phyloP scores from a whole-genome alignment of 495 filamentous ascomycete genomes.

The Xylaria bambusicola region DNA sequence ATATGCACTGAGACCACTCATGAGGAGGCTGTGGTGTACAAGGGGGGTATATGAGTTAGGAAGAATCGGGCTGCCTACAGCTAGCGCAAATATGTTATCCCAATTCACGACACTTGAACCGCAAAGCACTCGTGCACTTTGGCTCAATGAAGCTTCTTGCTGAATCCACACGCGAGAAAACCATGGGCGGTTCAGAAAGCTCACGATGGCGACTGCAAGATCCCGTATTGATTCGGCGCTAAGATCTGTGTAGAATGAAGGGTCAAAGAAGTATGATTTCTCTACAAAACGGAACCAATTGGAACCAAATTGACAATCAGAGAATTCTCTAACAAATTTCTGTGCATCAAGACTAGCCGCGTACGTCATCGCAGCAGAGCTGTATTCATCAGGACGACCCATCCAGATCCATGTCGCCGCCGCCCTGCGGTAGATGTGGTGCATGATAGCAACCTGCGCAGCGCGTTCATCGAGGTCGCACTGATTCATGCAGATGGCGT shows the following conservation, averaged over 20 bases:
- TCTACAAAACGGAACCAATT: constrained; percentile 4
- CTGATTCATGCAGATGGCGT: constrained; percentile 26
- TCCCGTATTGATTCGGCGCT: neutral
- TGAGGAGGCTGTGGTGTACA: no score
- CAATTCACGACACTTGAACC: constrained; percentile 17
- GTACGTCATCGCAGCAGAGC: constrained; percentile 16
- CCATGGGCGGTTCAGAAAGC: constrained; percentile 25
- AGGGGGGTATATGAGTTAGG: no score
- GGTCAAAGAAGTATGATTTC: constrained; percentile 26
- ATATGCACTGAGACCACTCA: no score
- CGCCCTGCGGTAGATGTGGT: constrained; percentile 24
- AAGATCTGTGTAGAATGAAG: neutral
- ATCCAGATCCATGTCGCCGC: constrained; percentile 20
- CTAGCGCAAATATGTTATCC: constrained; percentile 22
- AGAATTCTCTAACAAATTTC: constrained; percentile 12
- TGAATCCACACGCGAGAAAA: constrained; percentile 30
- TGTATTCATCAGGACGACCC: constrained; percentile 18
- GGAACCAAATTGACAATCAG: neutral
- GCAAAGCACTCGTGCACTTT: constrained; percentile 16
- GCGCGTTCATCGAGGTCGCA: constrained; percentile 24
- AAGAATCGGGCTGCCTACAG: constrained; percentile 4
- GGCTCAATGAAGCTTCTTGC: constrained; percentile 27
- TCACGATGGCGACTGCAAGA: constrained; percentile 17
- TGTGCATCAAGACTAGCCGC: constrained; percentile 14
- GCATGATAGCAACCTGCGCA: constrained; percentile 23